A percentile compares a stretch with the other conserved stretches of the same genome.
Conservation (phyloP, 2,329 filamentous ascomycete genomes). For the Clarireedia homoeocarpa region DNA sequence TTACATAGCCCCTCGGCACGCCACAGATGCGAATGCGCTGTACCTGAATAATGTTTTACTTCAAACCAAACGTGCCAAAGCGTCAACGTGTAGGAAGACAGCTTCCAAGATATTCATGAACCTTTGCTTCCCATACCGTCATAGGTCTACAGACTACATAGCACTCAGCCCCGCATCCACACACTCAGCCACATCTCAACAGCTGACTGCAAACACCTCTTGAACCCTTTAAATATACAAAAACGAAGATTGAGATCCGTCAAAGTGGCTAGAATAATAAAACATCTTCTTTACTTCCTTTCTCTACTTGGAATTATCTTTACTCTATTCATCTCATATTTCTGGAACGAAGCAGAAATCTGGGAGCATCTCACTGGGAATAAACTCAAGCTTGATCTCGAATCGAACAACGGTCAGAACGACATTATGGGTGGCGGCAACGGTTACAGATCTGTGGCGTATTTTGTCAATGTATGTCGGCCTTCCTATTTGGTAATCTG, state of each 20-base stretch:
- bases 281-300: slow-evolving; percentile 12
- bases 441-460: slow-evolving; percentile 60
- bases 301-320: slow-evolving; percentile 16
- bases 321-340: slow-evolving; percentile 15
- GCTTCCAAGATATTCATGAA: background rate
- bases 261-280: slow-evolving; percentile 19
- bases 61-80: too few species aligned
- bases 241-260: background rate
- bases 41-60: background rate
- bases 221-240: background rate
- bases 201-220: slow-evolving; percentile 1
- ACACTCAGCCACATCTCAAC: background rate
- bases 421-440: slow-evolving; percentile 10
- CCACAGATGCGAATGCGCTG: slow-evolving; percentile 1
- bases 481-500: slow-evolving; percentile 43
- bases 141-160: background rate
- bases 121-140: slow-evolving; percentile 2
- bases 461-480: slow-evolving; percentile 29
- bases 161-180: slow-evolving; percentile 13
- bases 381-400: background rate
- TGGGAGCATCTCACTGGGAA: background rate
- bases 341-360: slow-evolving; percentile 8
- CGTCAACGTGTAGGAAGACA: slow-evolving; percentile 10
- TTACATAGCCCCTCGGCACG: background rate
- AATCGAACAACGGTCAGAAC: background rate